phyloP scores from a whole-genome alignment of 306 rosid genomes.

The Datisca glomerata region DNA sequence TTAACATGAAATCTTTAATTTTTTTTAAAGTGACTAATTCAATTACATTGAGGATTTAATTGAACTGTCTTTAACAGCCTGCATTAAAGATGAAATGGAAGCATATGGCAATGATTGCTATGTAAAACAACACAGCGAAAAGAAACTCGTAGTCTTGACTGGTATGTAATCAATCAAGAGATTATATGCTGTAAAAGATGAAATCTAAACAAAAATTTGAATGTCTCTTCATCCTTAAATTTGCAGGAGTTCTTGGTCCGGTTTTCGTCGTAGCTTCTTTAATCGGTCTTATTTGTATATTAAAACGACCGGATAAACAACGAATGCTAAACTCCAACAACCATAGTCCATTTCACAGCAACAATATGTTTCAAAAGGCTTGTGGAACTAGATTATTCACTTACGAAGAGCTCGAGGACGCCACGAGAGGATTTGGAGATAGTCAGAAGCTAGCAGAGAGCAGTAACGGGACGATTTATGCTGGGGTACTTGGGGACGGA shows the following conservation, averaged over 20 bases:
- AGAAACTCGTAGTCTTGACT: constrained; percentile 43
- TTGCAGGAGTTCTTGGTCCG: constrained; percentile 78
- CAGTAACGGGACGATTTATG: constrained; percentile 37
- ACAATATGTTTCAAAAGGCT: constrained; percentile 42
- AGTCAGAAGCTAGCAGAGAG: constrained; percentile 38
- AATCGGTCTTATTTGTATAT: constrained; percentile 41
- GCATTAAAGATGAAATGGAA: constrained; percentile 49
- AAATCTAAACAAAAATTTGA: constrained; percentile 2
- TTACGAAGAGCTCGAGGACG: constrained; percentile 57
- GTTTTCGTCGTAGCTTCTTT: constrained; percentile 53
- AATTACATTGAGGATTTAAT: no score
- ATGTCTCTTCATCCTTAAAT: constrained; percentile 10
- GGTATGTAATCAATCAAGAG: constrained; percentile 23
- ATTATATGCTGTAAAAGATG: background rate
- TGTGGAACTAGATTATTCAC: constrained; percentile 52
- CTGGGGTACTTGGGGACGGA: constrained; percentile 67
- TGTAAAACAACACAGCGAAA: constrained; percentile 31
- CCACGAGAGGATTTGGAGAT: constrained; percentile 56
- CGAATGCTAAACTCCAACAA: constrained; percentile 32
- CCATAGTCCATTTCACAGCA: constrained; percentile 37
- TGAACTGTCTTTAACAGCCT: constrained; percentile 30
- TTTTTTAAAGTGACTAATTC: no score
- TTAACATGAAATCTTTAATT: no score
- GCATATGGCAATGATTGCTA: constrained; percentile 60
- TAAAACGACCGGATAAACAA: constrained; percentile 36